Evolutionary conservation across 2,329 filamentous ascomycete species (phyloP).

Genomic region (Furcasterigmium furcatum): DNA sequence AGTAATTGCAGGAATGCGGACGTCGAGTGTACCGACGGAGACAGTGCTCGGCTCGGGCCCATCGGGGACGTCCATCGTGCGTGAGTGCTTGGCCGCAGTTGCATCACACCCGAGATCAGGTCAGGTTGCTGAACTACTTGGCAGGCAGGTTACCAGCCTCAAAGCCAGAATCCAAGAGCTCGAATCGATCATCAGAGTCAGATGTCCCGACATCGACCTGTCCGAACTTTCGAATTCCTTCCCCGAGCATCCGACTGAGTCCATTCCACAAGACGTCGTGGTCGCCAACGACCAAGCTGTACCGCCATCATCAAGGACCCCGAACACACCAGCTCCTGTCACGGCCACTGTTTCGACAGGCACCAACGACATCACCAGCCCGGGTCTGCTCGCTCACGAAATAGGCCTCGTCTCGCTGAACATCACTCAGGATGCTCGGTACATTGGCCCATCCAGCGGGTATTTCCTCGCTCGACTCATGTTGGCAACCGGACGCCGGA

Average conservation of each 20-base stretch:
- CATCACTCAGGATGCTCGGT: conserved; percentile 41
- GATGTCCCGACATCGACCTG: conserved; percentile 39
- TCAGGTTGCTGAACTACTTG: background rate
- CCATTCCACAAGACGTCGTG: conserved; percentile 12
- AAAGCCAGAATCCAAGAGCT: conserved; percentile 41
- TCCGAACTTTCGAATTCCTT: conserved; percentile 8
- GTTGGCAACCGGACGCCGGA: conserved; percentile 31
- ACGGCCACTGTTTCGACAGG: conserved; percentile 8
- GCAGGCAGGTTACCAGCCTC: conserved; percentile 24
- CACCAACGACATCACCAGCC: conserved; percentile 13
- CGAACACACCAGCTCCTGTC: conserved; percentile 4
- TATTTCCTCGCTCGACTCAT: conserved; percentile 49
- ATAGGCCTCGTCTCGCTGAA: conserved; percentile 50
- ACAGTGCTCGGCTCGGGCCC: conserved; percentile 25
- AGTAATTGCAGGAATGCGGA: conserved; percentile 39
- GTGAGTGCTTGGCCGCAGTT: conserved; percentile 23
- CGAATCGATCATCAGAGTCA: conserved; percentile 36
- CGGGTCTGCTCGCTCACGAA: conserved; percentile 37
- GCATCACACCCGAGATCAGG: background rate
- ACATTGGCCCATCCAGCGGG: conserved; percentile 54
- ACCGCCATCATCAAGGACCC: conserved; percentile 2
- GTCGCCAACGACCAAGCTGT: conserved; percentile 9
- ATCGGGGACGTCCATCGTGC: conserved; percentile 36
- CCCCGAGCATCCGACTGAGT: background rate
- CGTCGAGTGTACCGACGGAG: conserved; percentile 37